Percentiles rank a stretch among this genome's conserved stretches.
Evolutionary conservation across 2,329 filamentous ascomycete species (phyloP).

Genomic region (Epichloe baconii): DNA sequence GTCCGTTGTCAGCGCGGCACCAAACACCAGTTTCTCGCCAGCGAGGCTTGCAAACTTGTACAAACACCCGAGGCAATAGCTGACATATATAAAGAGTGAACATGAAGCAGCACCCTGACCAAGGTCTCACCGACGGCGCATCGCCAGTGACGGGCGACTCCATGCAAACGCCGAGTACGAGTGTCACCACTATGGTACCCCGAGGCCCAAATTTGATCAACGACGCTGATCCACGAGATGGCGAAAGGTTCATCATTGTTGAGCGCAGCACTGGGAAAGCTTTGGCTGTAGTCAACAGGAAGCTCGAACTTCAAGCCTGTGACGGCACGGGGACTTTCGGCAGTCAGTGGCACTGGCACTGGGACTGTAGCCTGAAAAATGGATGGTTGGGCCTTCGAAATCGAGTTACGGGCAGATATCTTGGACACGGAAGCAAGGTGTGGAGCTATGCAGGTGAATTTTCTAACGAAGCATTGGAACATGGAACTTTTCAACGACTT

Average conservation of each 20-base stretch:
- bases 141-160: too few species aligned
- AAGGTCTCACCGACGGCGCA: too few species aligned
- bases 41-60: too few species aligned
- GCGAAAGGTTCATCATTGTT: background rate
- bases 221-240: background rate
- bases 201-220: too few species aligned
- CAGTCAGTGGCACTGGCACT: background rate
- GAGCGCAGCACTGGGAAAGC: background rate
- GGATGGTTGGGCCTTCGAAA: background rate
- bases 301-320: background rate
- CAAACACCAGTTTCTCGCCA: too few species aligned
- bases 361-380: accelerated
- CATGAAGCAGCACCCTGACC: too few species aligned
- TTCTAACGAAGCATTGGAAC: too few species aligned
- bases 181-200: too few species aligned
- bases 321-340: background rate
- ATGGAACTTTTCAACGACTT: accelerated
- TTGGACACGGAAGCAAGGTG: background rate
- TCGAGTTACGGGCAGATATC: background rate
- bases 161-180: background rate
- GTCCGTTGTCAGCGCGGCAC: too few species aligned
- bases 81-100: too few species aligned
- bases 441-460: too few species aligned
- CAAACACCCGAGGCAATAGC: too few species aligned
- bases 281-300: background rate